Evolutionary conservation across 202 grass and related monocot species (phyloP).

Genomic region (Thinopyrum obtusiflorum): DNA sequence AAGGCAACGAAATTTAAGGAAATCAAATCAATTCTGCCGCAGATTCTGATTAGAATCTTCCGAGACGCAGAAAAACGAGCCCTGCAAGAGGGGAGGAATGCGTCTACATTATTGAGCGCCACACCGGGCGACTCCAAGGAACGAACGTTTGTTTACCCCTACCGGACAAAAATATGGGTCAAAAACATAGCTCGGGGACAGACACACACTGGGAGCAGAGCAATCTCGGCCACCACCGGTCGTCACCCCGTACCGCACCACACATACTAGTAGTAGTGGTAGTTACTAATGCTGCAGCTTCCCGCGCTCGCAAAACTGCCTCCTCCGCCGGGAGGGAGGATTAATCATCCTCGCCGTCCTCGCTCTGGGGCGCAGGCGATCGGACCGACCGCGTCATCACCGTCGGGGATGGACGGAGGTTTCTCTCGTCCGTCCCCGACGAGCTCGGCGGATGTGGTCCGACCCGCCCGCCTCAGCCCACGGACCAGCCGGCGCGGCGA

Average conservation of each 20-base stretch:
- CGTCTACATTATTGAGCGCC: conserved; percentile 7
- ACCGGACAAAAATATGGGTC: conserved; percentile 9
- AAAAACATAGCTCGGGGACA: background rate
- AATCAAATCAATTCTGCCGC: background rate
- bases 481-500: too few relatives aligned
- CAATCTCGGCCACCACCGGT: background rate
- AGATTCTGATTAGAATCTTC: background rate
- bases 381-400: background rate
- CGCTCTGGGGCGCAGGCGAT: background rate
- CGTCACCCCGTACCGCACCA: background rate
- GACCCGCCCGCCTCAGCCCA: background rate
- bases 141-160: background rate
- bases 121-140: background rate
- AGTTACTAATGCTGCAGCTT: background rate
- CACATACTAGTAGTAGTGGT: background rate
- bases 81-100: background rate
- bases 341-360: background rate
- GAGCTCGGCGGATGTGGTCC: background rate
- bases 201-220: background rate
- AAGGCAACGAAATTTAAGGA: background rate
- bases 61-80: background rate
- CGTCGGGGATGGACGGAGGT: too few relatives aligned
- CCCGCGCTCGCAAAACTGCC: background rate
- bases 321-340: background rate
- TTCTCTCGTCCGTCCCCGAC: background rate